Percentiles rank a stretch among this genome's conserved stretches.
phyloP scores from a whole-genome alignment of 2,329 filamentous ascomycete genomes.

The Paraphaeosphaeria minitans region DNA sequence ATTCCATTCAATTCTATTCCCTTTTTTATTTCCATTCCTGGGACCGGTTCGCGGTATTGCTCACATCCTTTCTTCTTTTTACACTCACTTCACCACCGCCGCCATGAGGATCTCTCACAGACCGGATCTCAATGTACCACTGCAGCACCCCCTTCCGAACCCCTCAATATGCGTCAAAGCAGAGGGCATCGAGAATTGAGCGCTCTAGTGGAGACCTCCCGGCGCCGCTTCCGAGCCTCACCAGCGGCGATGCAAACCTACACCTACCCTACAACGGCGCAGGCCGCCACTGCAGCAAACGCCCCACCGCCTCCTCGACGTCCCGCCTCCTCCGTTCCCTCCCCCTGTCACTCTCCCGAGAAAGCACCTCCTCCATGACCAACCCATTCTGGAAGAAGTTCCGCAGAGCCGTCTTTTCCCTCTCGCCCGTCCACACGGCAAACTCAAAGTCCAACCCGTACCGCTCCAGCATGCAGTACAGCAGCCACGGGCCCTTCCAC shows the following conservation, averaged over 20 bases:
- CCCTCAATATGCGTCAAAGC: slow-evolving; percentile 1
- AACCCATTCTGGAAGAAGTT: neutral
- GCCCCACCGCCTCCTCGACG: no score
- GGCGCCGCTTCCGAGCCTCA: neutral
- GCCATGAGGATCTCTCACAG: neutral
- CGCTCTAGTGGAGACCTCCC: slow-evolving; percentile 7
- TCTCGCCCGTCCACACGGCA: neutral
- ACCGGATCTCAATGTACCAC: slow-evolving; percentile 3
- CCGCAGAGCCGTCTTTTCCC: neutral
- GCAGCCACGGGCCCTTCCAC: neutral
- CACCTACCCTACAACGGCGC: no score
- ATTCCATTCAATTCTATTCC: neutral
- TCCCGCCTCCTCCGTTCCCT: no score
- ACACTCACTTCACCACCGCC: neutral
- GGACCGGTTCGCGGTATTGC: slow-evolving; percentile 6
- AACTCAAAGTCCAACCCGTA: neutral
- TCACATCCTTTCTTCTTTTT: neutral
- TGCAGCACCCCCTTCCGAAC: neutral
- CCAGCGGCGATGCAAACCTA: no score
- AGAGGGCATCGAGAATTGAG: neutral
- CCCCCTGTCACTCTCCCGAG: no score
- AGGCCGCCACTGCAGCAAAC: no score
- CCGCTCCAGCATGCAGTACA: neutral
- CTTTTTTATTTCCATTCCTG: neutral
- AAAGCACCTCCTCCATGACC: neutral